phyloP scores from a whole-genome alignment of 129 eudicot species.

The Flaveria sonorensis region DNA sequence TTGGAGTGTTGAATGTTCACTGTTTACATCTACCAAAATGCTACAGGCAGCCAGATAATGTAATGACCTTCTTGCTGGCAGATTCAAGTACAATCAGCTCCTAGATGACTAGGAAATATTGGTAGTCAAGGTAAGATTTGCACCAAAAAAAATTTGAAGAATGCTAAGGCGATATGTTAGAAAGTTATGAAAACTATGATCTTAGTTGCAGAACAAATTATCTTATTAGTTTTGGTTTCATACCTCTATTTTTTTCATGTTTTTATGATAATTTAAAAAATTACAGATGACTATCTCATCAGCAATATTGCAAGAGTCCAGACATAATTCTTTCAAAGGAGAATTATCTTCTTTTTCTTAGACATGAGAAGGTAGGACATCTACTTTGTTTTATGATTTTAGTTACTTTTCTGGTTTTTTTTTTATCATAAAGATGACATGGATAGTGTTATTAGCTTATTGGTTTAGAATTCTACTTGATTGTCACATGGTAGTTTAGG shows the following conservation, averaged over 20 bases:
- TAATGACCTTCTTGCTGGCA: too few species aligned
- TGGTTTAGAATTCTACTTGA: too few species aligned
- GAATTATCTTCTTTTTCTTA: slow-evolving; percentile 43
- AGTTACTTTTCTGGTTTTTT: not conserved
- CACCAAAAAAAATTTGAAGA: slow-evolving; percentile 77
- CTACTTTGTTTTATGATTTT: not conserved
- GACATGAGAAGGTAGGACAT: slow-evolving; percentile 38
- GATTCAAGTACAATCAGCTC: too few species aligned
- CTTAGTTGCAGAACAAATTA: too few species aligned
- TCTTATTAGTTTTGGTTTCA: too few species aligned
- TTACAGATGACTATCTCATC: slow-evolving; percentile 43
- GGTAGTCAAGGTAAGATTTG: slow-evolving; percentile 75
- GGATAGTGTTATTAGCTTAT: too few species aligned
- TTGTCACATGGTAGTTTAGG: too few species aligned
- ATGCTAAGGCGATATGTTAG: slow-evolving; percentile 72
- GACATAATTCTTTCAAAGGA: slow-evolving; percentile 44
- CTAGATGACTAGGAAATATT: slow-evolving; percentile 74
- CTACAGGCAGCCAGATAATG: too few species aligned
- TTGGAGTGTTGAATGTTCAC: not conserved
- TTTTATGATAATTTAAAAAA: slow-evolving; percentile 6
- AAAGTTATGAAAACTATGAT: slow-evolving; percentile 36
- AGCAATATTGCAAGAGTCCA: slow-evolving; percentile 50
- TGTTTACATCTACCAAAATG: too few species aligned
- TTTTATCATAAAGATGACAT: not conserved
- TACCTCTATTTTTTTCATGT: not conserved